phyloP scores from a whole-genome alignment of 768 basidiomycete genomes.

The Mycena polygramma region DNA sequence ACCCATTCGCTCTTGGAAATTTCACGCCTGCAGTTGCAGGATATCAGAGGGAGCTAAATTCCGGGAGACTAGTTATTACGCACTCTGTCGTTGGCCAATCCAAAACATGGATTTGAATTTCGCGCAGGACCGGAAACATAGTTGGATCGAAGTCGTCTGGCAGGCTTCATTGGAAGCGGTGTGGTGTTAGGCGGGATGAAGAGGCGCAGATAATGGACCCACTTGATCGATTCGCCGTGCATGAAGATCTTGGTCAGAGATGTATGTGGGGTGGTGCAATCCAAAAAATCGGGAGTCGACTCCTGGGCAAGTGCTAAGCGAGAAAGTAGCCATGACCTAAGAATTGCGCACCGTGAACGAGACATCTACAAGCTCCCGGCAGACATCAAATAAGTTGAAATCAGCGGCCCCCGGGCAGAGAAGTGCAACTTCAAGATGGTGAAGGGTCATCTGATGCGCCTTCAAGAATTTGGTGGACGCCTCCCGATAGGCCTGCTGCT shows the following conservation, averaged over 20 bases:
- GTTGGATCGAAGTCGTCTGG: background rate
- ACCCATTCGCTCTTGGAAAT: no score
- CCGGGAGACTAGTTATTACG: background rate
- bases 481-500: background rate
- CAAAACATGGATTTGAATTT: background rate
- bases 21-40: no score
- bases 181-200: background rate
- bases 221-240: background rate
- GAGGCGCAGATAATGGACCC: background rate
- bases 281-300: constrained; percentile 3
- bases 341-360: background rate
- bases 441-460: constrained; percentile 3
- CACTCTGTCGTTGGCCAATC: constrained; percentile 6
- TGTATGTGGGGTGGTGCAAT: background rate
- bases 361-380: constrained; percentile 1
- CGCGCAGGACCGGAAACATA: constrained; percentile 9
- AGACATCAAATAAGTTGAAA: background rate
- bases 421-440: background rate
- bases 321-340: no score
- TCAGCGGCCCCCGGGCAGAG: background rate
- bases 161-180: background rate
- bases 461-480: background rate
- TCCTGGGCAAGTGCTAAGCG: constrained; percentile 5
- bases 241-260: background rate
- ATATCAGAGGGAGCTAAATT: no score